Base-by-base conservation (phyloP, 257 asterid species). In the Eucommia ulmoides region DNA sequence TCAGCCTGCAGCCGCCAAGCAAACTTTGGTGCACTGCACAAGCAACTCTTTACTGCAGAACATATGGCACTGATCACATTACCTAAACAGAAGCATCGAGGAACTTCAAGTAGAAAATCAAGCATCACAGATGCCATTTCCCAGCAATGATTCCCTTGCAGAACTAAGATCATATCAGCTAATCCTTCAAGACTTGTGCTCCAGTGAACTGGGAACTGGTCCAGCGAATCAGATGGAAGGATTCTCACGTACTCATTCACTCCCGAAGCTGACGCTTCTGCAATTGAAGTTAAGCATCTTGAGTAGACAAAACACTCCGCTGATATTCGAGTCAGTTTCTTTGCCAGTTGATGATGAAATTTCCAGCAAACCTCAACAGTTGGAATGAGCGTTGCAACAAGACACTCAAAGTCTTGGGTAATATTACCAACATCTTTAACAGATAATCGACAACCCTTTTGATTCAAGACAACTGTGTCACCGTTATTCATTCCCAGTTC, bases 291-390 rank as follows among this genome's bases (percentile, higher is more conserved):
- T 35, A 85, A 62, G 72, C 81, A 78, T 65, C 76, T 77, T 29
- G 78, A 69, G 69, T 80, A 89, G 55, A 80, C 42, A 54, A 76
- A 80, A 69, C 96, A 80, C 67, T 89, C 98, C 49, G 94, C 93
- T 54, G 81, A 75, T 46, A 80, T 66, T 49, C 68, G 54, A 23
- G 73, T 64, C 54, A 89, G 77, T 59, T 51, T 76, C 61, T 78
- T 75, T 53, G 81, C 81, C 72, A 85, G 64, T 61, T 66, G 77
- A 63, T 66, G 74, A 64, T 89, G 98, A 51, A 82, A 69, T 61
- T 59, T 82, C 85, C 78, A 85, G 70, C 96, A 82, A 45, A 61
- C 76, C 35, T 89, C 96, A 26, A 80, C 49, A 42, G 82, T 71
- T 33, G 82, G 82, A 66, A 24, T 54, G 75, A 89, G 88, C 70